phyloP scores from a whole-genome alignment of 768 basidiomycete genomes.

The Calocera viscosa region DNA sequence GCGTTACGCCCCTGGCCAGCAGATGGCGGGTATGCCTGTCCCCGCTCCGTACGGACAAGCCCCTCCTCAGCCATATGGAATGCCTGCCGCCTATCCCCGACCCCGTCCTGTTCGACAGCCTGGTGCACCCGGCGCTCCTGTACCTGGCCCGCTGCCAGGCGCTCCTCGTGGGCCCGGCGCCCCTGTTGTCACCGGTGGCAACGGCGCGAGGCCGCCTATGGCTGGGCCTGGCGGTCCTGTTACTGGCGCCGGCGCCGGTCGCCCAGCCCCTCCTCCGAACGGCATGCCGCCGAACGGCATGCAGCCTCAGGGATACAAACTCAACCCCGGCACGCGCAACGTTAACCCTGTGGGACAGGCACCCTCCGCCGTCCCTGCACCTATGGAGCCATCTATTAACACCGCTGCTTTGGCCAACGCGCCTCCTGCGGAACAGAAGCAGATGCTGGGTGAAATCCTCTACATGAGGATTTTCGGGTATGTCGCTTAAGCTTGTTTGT shows the following conservation, averaged over 20 bases:
- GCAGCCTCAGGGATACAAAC: constrained; percentile 30
- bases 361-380: constrained; percentile 35
- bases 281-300: constrained; percentile 19
- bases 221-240: constrained; percentile 20
- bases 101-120: constrained; percentile 49
- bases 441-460: constrained; percentile 93
- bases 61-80: constrained; percentile 47
- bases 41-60: constrained; percentile 51
- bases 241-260: constrained; percentile 36
- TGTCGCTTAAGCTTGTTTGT: constrained; percentile 27
- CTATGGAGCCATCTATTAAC: constrained; percentile 46
- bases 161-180: constrained; percentile 41
- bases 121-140: constrained; percentile 43
- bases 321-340: constrained; percentile 25
- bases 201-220: constrained; percentile 38
- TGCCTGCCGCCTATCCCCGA: constrained; percentile 33
- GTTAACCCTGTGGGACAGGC: constrained; percentile 18
- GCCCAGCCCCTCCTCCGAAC: constrained; percentile 36
- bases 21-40: constrained; percentile 65
- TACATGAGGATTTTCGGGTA: constrained; percentile 81
- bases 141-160: constrained; percentile 33
- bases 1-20: constrained; percentile 64
- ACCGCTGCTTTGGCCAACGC: constrained; percentile 49
- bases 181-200: constrained; percentile 46
- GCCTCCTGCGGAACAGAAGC: constrained; percentile 81